Evolutionary conservation across 495 filamentous ascomycete genomes (phyloP).

Genomic region (Glonium stellatum): DNA sequence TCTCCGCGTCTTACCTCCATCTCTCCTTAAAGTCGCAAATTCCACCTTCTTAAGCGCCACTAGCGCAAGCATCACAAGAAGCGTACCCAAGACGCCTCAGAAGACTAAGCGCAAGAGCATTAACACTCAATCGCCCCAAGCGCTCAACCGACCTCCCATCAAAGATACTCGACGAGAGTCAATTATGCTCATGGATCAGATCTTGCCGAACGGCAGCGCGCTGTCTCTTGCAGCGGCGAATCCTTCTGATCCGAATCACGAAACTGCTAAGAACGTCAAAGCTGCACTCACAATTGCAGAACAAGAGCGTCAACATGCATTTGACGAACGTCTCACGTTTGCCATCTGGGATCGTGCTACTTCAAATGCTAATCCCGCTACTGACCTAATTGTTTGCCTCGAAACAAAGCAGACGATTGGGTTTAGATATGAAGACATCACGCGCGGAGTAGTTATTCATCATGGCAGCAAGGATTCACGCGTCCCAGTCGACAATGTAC

Average conservation of each 20-base stretch:
- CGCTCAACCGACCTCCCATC: constrained; percentile 25
- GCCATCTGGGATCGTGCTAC: constrained; percentile 95
- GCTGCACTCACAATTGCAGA: constrained; percentile 43
- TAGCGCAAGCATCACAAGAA: constrained; percentile 79
- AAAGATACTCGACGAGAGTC: constrained; percentile 31
- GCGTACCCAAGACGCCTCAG: constrained; percentile 63
- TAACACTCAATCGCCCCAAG: constrained; percentile 27
- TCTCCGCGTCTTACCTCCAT: constrained; percentile 82
- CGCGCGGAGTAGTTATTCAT: constrained; percentile 80
- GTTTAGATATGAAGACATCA: constrained; percentile 96
- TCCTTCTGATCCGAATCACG: constrained; percentile 21
- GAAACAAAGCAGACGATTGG: constrained; percentile 89
- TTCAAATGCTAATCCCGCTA: constrained; percentile 83
- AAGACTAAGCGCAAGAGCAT: constrained; percentile 22
- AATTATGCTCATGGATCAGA: constrained; percentile 38
- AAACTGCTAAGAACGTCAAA: constrained; percentile 15
- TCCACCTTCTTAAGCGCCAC: constrained; percentile 90
- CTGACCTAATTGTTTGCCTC: constrained; percentile 86
- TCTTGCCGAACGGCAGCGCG: constrained; percentile 30
- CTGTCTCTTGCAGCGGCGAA: constrained; percentile 20
- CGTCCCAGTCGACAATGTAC: constrained; percentile 90
- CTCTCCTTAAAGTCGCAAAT: constrained; percentile 88
- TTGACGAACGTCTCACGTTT: constrained; percentile 80
- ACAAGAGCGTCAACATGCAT: constrained; percentile 67
- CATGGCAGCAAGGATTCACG: constrained; percentile 87